These are phyloP conservation scores for Odonthalia washingtoniensis DNA, from an alignment of 31 red algal species.

Conservation along the genomic window DNA sequence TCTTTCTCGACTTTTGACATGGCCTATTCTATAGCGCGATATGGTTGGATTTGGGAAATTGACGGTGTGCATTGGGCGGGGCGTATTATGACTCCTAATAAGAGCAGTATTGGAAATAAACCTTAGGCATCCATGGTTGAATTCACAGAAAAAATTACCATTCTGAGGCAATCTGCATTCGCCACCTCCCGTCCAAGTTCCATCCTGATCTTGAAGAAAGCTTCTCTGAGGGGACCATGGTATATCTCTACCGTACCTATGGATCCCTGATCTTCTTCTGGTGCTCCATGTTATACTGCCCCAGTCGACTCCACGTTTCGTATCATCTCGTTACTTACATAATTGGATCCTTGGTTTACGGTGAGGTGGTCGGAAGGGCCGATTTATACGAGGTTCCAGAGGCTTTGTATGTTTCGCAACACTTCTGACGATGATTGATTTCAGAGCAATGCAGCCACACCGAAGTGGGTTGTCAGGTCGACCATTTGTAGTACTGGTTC, in stretches of 20 bases:
- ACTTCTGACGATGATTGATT: no score
- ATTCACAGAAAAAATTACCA: conserved; percentile 34
- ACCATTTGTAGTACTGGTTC: no score
- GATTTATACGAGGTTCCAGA: no score
- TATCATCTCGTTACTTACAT: no score
- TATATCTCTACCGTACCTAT: conserved; percentile 58
- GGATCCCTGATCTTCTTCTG: conserved; percentile 15
- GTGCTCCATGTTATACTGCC: conserved; percentile 16
- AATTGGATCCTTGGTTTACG: no score
- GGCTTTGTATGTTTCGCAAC: no score
- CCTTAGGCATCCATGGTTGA: conserved; percentile 40
- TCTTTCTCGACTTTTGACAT: conserved; percentile 43
- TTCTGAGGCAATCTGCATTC: conserved; percentile 27
- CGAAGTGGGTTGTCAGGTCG: no score
- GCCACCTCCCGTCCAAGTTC: not conserved
- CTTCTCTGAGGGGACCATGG: conserved; percentile 33
- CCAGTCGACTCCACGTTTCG: no score
- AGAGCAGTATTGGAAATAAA: not conserved
- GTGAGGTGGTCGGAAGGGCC: no score
- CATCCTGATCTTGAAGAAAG: conserved; percentile 15
- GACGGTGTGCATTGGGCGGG: not conserved
- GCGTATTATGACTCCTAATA: not conserved
- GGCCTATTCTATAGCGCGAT: conserved; percentile 1
- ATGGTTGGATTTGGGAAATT: conserved; percentile 15
- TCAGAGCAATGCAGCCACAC: no score